A percentile compares a stretch with the other conserved stretches of the same genome.
These are phyloP conservation scores for Calycina herbarum DNA, from an alignment of 2,329 filamentous ascomycete species.

Conservation along the genomic window DNA sequence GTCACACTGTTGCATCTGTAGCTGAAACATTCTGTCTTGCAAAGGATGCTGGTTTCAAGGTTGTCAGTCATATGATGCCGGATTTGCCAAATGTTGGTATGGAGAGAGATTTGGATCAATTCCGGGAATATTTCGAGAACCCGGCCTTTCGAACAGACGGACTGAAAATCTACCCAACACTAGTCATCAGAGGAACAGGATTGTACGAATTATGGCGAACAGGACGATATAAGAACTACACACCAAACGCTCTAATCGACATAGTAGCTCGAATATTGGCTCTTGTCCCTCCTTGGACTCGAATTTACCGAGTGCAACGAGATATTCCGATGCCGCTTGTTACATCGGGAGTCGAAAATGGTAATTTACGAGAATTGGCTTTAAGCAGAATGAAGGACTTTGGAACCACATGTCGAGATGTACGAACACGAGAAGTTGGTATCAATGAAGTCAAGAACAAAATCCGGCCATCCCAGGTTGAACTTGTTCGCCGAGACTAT, in stretches of 20 bases:
- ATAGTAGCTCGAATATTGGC: slow-evolving; percentile 95
- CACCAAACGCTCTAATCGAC: slow-evolving; percentile 93
- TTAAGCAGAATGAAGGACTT: slow-evolving; percentile 99
- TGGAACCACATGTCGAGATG: slow-evolving; percentile 93
- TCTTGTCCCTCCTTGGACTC: slow-evolving; percentile 93
- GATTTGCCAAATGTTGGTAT: slow-evolving; percentile 97
- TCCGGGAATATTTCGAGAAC: slow-evolving; percentile 96
- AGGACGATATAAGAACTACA: slow-evolving; percentile 97
- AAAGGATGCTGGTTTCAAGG: slow-evolving; percentile 98
- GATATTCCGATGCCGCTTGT: slow-evolving; percentile 99
- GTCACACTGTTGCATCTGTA: slow-evolving; percentile 92
- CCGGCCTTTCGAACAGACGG: slow-evolving; percentile 95
- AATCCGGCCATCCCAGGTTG: slow-evolving; percentile 92
- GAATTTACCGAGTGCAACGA: slow-evolving; percentile 96
- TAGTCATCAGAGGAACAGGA: slow-evolving; percentile 94
- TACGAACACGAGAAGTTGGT: slow-evolving; percentile 92
- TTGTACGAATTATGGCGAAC: slow-evolving; percentile 98
- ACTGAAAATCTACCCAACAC: slow-evolving; percentile 95
- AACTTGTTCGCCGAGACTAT: slow-evolving; percentile 92
- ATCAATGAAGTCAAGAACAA: slow-evolving; percentile 99
- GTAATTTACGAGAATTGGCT: slow-evolving; percentile 89
- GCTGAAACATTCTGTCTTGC: slow-evolving; percentile 96
- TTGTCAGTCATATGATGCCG: slow-evolving; percentile 99
- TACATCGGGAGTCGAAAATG: slow-evolving; percentile 97
- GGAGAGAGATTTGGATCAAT: slow-evolving; percentile 96